Evolutionary conservation across 345 rosid genomes (phyloP), one percentile per base, ranked within the genome.

Genomic region (Boechera stricta): DNA sequence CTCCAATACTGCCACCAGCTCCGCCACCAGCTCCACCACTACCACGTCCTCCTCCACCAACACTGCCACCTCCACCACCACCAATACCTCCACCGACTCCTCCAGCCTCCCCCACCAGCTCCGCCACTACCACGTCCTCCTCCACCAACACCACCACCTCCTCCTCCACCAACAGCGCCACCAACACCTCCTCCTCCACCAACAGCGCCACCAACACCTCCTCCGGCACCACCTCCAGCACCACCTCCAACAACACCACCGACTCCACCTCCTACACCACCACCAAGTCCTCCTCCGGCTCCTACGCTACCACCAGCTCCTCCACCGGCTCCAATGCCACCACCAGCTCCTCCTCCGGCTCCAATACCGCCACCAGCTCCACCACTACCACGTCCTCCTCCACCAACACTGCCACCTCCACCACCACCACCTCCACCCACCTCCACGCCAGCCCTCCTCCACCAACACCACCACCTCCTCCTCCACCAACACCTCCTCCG

Each of bases 141-240:
- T 0, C 53, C 65, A 0, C 60, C 58, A 0, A 5, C 79, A 38
- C 76, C 83, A 15, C 83, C 83, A 3, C 54, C 83, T 54, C 10
- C 82, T 55, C 33, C 79, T 29, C 80, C 79, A 62, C 75, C 79
- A 62, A 44, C 79, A 1, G 55, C 55, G 1, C 3, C 53, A 4
- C 18, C 39, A 0, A 39, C 69, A 10, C 51, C 53, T 6, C 69
- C 8, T 26, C 18, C 18, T 0, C 13, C 69, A 0, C 39, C 54
- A 2, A 11, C 41, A 1, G n/a, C 67, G 0, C 4, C 67, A 8
- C 49, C 18, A 0, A 7, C 51, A 15, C 45, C 39, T 36, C 1
- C 2, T 1, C 39, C 67, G 4, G 32, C 47, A 1, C 32, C 49
- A 62, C 13, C 28, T 1, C 67, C 28, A 3, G 13, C 67, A 5